These are phyloP conservation scores for Hansfordia pulvinata DNA, from an alignment of 2,329 filamentous ascomycete species.

Conservation along the genomic window DNA sequence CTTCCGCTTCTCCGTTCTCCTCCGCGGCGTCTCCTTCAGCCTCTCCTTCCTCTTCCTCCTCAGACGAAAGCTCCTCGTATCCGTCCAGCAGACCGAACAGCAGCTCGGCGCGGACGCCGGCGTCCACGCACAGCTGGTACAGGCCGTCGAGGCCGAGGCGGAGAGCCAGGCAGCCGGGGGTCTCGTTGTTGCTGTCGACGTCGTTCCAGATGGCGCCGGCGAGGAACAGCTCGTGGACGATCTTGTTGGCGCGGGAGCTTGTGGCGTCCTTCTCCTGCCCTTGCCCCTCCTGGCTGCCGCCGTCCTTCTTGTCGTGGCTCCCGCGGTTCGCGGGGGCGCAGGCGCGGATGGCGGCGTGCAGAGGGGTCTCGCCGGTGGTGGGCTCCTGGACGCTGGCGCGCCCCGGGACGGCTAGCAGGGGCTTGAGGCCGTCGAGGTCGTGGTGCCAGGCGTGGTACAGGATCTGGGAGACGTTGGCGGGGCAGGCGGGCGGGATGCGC, in stretches of 20 bases:
- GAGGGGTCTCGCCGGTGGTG: slow-evolving; percentile 71
- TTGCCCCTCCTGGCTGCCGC: slow-evolving; percentile 34
- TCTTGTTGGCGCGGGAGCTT: slow-evolving; percentile 40
- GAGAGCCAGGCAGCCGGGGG: slow-evolving; percentile 75
- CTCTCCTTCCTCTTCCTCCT: slow-evolving; percentile 28
- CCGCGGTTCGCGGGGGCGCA: slow-evolving; percentile 32
- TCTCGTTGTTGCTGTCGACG: slow-evolving; percentile 74
- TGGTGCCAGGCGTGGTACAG: slow-evolving; percentile 42
- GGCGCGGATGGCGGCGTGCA: slow-evolving; percentile 81
- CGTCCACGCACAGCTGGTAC: slow-evolving; percentile 76
- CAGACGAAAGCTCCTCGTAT: slow-evolving; percentile 59
- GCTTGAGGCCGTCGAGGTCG: slow-evolving; percentile 52
- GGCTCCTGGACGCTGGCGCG: slow-evolving; percentile 68
- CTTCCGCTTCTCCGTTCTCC: slow-evolving; percentile 7
- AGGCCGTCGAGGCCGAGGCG: slow-evolving; percentile 54
- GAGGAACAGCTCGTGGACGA: slow-evolving; percentile 64
- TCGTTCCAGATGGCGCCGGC: slow-evolving; percentile 97
- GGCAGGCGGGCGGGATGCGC: slow-evolving; percentile 39
- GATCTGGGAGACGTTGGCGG: slow-evolving; percentile 33
- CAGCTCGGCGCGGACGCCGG: slow-evolving; percentile 81
- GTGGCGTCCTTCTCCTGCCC: too few species aligned
- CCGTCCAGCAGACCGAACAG: slow-evolving; percentile 70
- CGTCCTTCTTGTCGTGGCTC: slow-evolving; percentile 15
- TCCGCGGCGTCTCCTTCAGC: slow-evolving; percentile 19
- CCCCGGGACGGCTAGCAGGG: slow-evolving; percentile 50